Conservation (phyloP, 768 basidiomycete species). For the Macrolepiota dolichaula region DNA sequence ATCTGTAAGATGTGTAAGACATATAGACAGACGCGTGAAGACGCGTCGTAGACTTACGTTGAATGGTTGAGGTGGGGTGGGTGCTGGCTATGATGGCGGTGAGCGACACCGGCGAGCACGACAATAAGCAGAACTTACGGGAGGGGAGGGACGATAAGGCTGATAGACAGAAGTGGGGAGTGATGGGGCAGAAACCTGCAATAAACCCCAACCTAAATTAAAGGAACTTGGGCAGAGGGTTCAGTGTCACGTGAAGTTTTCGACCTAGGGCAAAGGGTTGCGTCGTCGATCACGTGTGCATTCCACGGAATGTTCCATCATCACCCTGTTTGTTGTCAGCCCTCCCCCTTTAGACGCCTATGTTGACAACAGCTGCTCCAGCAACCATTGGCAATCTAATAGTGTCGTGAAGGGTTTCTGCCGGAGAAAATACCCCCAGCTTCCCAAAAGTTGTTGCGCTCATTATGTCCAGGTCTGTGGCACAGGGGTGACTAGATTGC, state of each 20-base stretch:
- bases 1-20: conserved; percentile 44
- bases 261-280: conserved; percentile 45
- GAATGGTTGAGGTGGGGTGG: conserved; percentile 22
- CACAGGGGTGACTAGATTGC: background rate
- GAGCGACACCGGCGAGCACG: conserved; percentile 20
- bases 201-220: conserved; percentile 58
- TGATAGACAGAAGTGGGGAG: conserved; percentile 34
- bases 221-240: conserved; percentile 72
- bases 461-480: background rate
- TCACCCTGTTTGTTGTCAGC: background rate
- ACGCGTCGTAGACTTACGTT: conserved; percentile 47
- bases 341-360: background rate
- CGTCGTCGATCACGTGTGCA: conserved; percentile 21
- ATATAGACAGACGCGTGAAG: conserved; percentile 30
- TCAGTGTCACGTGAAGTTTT: conserved; percentile 36
- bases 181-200: conserved; percentile 46
- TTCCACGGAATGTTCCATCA: conserved; percentile 19
- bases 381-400: background rate
- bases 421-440: background rate
- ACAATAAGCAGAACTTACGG: conserved; percentile 40
- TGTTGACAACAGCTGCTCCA: background rate
- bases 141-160: conserved; percentile 36
- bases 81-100: background rate
- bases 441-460: background rate
- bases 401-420: background rate